Evolutionary conservation across 805 yeast species (phyloP), one percentile per base, ranked within the genome.

Genomic region (Sungouiella blattae): DNA sequence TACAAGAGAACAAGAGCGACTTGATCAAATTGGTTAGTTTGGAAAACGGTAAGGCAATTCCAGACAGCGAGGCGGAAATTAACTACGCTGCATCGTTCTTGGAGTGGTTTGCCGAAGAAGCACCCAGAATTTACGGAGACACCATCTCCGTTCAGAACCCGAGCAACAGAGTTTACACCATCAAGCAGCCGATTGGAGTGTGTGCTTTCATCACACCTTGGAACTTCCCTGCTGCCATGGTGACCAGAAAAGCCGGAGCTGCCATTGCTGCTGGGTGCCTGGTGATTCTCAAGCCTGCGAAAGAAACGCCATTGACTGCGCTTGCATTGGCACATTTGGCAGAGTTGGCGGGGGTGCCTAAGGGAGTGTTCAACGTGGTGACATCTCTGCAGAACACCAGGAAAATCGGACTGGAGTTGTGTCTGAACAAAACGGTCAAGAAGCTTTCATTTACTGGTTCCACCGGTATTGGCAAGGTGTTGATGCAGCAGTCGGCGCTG

Each of bases 391-490:
- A n/a, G n/a, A n/a, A n/a, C n/a, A n/a, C n/a, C n/a, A n/a, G n/a
- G n/a, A n/a, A n/a, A n/a, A n/a, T n/a, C n/a, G n/a, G n/a, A n/a
- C n/a, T n/a, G n/a, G n/a, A n/a, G n/a, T n/a, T n/a, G n/a, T n/a
- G n/a, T n/a, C n/a, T n/a, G n/a, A n/a, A n/a, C n/a, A n/a, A n/a
- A n/a, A n/a, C n/a, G n/a, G n/a, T n/a, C n/a, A n/a, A n/a, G n/a
- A 49, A 49, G 20, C 40, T 47, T 32, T 79, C 88, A 4, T 83
- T 83, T 62, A 84, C 93, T 8, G 93, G 93, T 7, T 81, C 88
- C 20, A 83, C 93, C 3, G 70, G 69, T 6, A 82, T 83, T 6
- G 93, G 93, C 23, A 80, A 77, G 55, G 52, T 79, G 20, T 68
- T 83, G 36, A 77, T 80, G 80, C 54, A 60, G 32, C 87, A 80